These are phyloP conservation scores for Wickerhamomyces pijperi DNA, from an alignment of 805 yeast species.

Conservation along the genomic window DNA sequence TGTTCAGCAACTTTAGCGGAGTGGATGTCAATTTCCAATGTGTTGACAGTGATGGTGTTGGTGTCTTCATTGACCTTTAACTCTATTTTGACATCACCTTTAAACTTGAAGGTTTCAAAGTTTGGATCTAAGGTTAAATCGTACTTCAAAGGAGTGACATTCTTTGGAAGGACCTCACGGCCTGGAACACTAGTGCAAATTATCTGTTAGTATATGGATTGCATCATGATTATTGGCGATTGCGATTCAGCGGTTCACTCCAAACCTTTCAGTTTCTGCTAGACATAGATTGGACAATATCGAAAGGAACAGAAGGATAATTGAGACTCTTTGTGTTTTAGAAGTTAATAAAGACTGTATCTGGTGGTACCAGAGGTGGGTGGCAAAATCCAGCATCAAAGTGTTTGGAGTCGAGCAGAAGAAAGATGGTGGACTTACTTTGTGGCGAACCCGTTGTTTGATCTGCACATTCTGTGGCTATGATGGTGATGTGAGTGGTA, in stretches of 20 bases:
- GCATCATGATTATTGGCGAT: no score
- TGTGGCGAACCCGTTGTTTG: constrained; percentile 10
- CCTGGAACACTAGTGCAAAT: constrained; percentile 13
- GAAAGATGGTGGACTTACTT: constrained; percentile 7
- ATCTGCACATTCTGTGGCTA: constrained; percentile 6
- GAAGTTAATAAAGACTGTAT: no score
- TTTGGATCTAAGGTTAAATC: constrained; percentile 54
- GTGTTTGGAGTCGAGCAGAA: not conserved
- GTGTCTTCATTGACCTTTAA: constrained; percentile 39
- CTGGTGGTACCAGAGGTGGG: no score
- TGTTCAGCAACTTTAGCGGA: constrained; percentile 29
- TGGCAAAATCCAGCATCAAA: not conserved
- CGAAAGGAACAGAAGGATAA: no score
- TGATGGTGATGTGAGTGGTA: constrained; percentile 1
- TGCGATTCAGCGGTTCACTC: not conserved
- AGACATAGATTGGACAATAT: no score
- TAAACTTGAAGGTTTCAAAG: constrained; percentile 46
- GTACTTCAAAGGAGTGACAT: constrained; percentile 68
- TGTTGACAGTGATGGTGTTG: constrained; percentile 41
- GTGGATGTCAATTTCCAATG: constrained; percentile 53
- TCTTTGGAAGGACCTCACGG: constrained; percentile 43
- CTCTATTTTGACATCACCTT: constrained; percentile 44
- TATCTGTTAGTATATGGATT: constrained; percentile 6
- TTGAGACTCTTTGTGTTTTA: no score
- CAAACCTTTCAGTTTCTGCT: not conserved